Conservation (phyloP, 2,329 filamentous ascomycete genomes). For the Colletotrichum sp. region DNA sequence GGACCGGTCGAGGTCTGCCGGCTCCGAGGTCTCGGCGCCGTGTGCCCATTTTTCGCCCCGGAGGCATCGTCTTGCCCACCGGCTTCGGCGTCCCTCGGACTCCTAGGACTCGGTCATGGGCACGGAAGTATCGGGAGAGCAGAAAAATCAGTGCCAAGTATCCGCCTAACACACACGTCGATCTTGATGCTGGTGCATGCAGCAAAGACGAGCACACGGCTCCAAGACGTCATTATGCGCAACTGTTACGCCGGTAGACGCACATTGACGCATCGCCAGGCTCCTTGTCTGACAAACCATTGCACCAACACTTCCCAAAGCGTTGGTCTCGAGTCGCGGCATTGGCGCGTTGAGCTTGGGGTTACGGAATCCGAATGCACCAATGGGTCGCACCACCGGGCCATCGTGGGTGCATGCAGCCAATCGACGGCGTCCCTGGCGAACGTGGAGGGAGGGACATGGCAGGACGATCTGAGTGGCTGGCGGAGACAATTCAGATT, state of each 20-base stretch:
- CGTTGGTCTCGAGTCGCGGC: background rate
- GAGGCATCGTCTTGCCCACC: background rate
- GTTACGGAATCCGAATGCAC: background rate
- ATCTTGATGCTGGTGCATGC: background rate
- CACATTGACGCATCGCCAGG: background rate
- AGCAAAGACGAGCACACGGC: background rate
- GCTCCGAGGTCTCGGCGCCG: background rate
- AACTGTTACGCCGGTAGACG: background rate
- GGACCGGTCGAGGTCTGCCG: background rate
- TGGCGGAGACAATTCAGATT: background rate
- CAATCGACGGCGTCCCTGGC: slow-evolving; percentile 5
- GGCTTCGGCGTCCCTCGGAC: background rate
- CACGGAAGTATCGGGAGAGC: background rate
- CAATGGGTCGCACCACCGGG: slow-evolving; percentile 8
- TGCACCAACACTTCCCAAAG: background rate
- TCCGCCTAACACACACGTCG: background rate
- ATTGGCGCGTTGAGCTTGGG: background rate
- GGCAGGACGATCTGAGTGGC: background rate
- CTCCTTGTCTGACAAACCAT: background rate
- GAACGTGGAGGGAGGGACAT: slow-evolving; percentile 1
- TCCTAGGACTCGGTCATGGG: background rate
- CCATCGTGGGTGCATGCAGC: slow-evolving; percentile 12
- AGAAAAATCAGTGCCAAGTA: background rate
- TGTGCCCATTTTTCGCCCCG: background rate
- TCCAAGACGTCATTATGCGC: slow-evolving; percentile 12